Evolutionary conservation across 495 filamentous ascomycete species (phyloP).

Genomic region (Cercophora scortea): DNA sequence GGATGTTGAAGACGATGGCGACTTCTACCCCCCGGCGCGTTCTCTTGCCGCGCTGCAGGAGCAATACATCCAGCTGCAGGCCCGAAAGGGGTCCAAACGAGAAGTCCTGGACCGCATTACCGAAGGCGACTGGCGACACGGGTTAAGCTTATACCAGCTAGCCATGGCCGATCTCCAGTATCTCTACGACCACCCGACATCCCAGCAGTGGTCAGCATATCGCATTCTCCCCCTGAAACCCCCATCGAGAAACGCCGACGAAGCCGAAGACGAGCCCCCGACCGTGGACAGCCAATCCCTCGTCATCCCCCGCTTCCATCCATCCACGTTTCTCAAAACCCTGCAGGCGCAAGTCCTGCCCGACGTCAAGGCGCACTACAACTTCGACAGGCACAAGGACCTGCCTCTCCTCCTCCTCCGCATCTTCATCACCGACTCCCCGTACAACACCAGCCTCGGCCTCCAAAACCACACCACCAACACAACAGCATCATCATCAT

Average conservation of each 20-base stretch:
- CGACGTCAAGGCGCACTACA: constrained; percentile 73
- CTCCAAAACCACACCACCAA: constrained; percentile 18
- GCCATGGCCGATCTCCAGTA: constrained; percentile 74
- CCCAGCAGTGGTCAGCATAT: constrained; percentile 70
- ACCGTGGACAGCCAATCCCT: constrained; percentile 34
- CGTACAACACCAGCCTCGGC: constrained; percentile 52
- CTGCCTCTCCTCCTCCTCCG: constrained; percentile 64
- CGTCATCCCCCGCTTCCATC: constrained; percentile 64
- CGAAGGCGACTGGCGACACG: constrained; percentile 76
- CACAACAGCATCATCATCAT: not conserved
- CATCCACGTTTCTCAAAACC: constrained; percentile 61
- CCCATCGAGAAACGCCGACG: constrained; percentile 22
- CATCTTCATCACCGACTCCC: constrained; percentile 65
- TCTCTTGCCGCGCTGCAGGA: constrained; percentile 55
- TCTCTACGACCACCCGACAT: constrained; percentile 66
- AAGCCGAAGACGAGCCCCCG: constrained; percentile 6
- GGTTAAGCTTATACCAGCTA: constrained; percentile 67
- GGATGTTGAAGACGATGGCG: constrained; percentile 38
- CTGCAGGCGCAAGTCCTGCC: constrained; percentile 66
- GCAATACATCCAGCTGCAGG: constrained; percentile 46
- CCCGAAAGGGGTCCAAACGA: constrained; percentile 57
- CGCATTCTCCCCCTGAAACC: constrained; percentile 39
- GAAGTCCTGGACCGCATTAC: constrained; percentile 71
- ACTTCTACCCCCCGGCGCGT: constrained; percentile 54
- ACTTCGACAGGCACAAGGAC: constrained; percentile 53